Evolutionary conservation across 306 rosid genomes (phyloP).

Genomic region (Citrullus mucosospermus): DNA sequence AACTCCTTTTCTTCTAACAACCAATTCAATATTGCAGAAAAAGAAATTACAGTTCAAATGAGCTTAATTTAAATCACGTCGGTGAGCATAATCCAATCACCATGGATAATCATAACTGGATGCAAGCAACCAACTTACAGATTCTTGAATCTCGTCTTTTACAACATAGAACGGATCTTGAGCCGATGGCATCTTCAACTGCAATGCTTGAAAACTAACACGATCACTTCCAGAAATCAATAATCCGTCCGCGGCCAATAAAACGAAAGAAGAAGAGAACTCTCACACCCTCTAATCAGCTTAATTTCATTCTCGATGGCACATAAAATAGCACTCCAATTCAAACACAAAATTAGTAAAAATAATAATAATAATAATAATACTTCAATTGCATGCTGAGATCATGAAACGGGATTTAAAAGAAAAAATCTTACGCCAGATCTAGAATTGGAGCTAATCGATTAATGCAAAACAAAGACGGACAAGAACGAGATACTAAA

Average conservation of each 20-base stretch:
- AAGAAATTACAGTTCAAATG: too few relatives aligned
- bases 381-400: not conserved
- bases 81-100: not conserved
- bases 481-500: not conserved
- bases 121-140: conserved; percentile 44
- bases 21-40: not conserved
- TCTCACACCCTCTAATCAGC: not conserved
- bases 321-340: not conserved
- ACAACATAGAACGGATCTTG: conserved; percentile 98
- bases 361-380: not conserved
- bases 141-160: conserved; percentile 90
- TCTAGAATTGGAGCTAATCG: not conserved
- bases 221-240: not conserved
- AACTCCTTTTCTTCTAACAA: not conserved
- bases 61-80: not conserved
- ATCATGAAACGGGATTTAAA: not conserved
- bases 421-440: not conserved
- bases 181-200: conserved; percentile 69
- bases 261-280: not conserved
- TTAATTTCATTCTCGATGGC: not conserved
- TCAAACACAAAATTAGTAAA: not conserved
- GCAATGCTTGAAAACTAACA: not conserved
- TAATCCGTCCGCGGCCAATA: too few relatives aligned
- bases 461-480: not conserved
- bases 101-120: not conserved